A percentile compares a stretch with the other conserved stretches of the same genome.
These are phyloP conservation scores for Beta vulgaris DNA, from an alignment of 148 eudicot genomes.

Conservation along the genomic window DNA sequence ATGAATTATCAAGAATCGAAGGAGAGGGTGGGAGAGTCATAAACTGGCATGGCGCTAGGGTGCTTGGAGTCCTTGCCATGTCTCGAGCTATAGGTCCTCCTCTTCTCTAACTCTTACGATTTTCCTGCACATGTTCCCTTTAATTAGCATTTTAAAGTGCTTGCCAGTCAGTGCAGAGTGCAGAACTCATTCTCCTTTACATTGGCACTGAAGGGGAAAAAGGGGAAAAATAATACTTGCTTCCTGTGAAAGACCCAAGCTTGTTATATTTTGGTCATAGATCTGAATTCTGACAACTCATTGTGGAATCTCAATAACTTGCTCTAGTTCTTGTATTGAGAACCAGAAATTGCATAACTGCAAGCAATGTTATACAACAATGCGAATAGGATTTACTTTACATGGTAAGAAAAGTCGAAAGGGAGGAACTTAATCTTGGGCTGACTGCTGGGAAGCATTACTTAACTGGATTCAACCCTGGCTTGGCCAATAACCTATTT, in stretches of 20 bases:
- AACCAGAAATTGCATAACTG: not conserved
- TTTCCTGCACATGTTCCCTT: not conserved
- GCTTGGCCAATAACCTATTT: not conserved
- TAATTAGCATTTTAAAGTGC: not conserved
- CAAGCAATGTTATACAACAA: not conserved
- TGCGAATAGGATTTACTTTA: not conserved
- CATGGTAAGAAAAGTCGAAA: not conserved
- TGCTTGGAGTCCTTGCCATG: slow-evolving; percentile 81
- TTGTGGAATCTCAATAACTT: not conserved
- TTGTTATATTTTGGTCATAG: not conserved
- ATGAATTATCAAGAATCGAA: slow-evolving; percentile 70
- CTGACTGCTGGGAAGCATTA: not conserved
- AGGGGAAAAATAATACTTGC: not conserved
- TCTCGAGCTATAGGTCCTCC: slow-evolving; percentile 71
- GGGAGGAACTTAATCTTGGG: not conserved
- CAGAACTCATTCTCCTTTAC: not conserved
- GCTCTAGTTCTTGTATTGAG: not conserved
- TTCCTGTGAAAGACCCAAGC: not conserved
- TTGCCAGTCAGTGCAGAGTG: not conserved
- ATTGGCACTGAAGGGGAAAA: not conserved
- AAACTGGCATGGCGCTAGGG: slow-evolving; percentile 80
- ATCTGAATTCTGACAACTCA: not conserved
- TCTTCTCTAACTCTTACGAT: slow-evolving; percentile 9
- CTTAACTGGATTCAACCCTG: not conserved
- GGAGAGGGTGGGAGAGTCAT: slow-evolving; percentile 64